Conservation (phyloP, 495 filamentous ascomycete genomes). For the Penicillium ucsense region DNA sequence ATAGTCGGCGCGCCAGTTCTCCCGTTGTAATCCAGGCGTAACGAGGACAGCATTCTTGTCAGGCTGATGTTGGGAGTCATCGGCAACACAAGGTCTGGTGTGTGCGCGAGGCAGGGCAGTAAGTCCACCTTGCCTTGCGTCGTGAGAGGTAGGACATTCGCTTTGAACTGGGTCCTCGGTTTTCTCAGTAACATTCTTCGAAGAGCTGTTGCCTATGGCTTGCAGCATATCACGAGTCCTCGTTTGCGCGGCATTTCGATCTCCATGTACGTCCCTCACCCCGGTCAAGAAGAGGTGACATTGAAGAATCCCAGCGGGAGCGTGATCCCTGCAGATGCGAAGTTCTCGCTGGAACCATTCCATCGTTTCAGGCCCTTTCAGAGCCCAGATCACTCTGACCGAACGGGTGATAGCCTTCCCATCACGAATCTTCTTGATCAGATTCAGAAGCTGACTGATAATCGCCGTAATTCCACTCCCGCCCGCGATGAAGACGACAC, state of each 20-base stretch:
- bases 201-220: conserved; percentile 73
- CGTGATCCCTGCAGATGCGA: conserved; percentile 74
- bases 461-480: conserved; percentile 92
- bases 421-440: conserved; percentile 91
- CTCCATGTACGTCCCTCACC: conserved; percentile 42
- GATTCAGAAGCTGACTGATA: conserved; percentile 77
- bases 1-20: conserved; percentile 86
- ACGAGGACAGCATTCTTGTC: conserved; percentile 56
- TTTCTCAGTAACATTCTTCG: conserved; percentile 37
- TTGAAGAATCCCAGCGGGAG: conserved; percentile 72
- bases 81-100: conserved; percentile 7
- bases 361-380: conserved; percentile 84
- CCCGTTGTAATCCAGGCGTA: conserved; percentile 56
- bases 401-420: conserved; percentile 86
- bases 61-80: conserved; percentile 9
- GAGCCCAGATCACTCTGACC: conserved; percentile 83
- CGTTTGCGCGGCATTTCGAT: conserved; percentile 57
- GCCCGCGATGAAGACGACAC: conserved; percentile 83
- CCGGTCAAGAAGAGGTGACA: conserved; percentile 91
- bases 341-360: conserved; percentile 98
- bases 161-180: no score
- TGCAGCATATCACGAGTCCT: conserved; percentile 76
- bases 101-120: conserved; percentile 61
- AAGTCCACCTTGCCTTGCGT: conserved; percentile 80
- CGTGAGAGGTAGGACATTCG: conserved; percentile 23